A percentile compares a stretch with the other conserved stretches of the same genome.
phyloP scores from a whole-genome alignment of 331 rosid genomes.

The Erythrophleum ivorense region DNA sequence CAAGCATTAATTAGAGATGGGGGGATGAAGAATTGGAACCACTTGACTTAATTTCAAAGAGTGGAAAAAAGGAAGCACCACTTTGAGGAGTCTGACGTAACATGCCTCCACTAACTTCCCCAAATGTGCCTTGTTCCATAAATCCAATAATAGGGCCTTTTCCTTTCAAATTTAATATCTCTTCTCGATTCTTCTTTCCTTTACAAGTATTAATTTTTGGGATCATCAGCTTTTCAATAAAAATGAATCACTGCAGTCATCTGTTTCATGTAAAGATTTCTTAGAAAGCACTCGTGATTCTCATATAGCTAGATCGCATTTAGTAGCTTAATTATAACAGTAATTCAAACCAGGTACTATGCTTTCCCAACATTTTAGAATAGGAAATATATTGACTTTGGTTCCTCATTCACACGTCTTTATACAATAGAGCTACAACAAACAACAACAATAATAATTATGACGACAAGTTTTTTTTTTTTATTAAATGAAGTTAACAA shows the following conservation, averaged over 20 bases:
- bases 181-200: not conserved
- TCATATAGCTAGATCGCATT: not conserved
- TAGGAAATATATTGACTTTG: not conserved
- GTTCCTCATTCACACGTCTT: not conserved
- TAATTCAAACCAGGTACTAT: too few relatives aligned
- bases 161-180: not conserved
- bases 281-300: not conserved
- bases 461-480: too few relatives aligned
- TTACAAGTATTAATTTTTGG: not conserved
- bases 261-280: not conserved
- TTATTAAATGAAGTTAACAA: too few relatives aligned
- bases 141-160: not conserved
- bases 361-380: not conserved
- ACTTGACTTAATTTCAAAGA: slow-evolving; percentile 23
- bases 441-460: too few relatives aligned
- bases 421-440: not conserved
- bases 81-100: slow-evolving; percentile 16
- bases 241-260: not conserved
- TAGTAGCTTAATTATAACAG: too few relatives aligned
- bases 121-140: not conserved
- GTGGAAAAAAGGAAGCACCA: not conserved
- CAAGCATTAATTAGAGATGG: slow-evolving; percentile 16
- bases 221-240: not conserved
- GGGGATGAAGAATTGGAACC: slow-evolving; percentile 21
- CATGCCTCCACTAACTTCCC: slow-evolving; percentile 24